phyloP scores from a whole-genome alignment of 208 protist genomes.

The Crithidia fasciculata region DNA sequence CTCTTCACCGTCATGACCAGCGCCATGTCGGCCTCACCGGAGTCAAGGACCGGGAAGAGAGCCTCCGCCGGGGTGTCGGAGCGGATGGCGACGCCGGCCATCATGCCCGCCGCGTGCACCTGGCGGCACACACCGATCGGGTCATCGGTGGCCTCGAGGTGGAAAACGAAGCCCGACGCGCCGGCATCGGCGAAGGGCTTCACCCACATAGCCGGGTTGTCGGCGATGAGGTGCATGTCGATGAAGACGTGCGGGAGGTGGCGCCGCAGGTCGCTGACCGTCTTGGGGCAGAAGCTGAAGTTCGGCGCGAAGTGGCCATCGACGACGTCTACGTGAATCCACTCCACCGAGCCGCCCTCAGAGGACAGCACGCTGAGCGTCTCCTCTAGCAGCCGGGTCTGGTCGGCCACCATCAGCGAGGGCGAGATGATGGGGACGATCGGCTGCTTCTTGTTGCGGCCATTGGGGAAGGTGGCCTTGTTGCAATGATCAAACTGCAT shows the following conservation, averaged over 20 bases:
- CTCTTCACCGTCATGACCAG: conserved; percentile 99
- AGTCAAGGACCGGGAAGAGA: conserved; percentile 61
- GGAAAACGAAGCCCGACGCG: conserved; percentile 92
- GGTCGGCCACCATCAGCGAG: conserved; percentile 91
- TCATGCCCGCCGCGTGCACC: conserved; percentile 80
- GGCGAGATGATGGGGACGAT: conserved; percentile 81
- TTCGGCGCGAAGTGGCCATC: conserved; percentile 97
- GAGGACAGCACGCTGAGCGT: conserved; percentile 78
- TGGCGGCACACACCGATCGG: conserved; percentile 58
- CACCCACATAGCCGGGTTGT: conserved; percentile 88
- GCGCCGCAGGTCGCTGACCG: conserved; percentile 89
- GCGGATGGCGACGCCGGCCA: conserved; percentile 95
- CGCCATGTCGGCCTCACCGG: conserved; percentile 95
- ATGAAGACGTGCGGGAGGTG: conserved; percentile 85
- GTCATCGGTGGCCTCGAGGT: conserved; percentile 86
- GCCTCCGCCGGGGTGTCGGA: conserved; percentile 80
- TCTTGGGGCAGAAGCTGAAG: conserved; percentile 94
- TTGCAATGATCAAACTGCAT: conserved; percentile 35
- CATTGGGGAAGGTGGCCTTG: conserved; percentile 58
- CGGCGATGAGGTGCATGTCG: conserved; percentile 97
- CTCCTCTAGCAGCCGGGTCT: conserved; percentile 80
- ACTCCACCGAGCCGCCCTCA: conserved; percentile 83
- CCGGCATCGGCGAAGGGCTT: conserved; percentile 83
- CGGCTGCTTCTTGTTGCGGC: conserved; percentile 31
- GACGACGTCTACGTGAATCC: conserved; percentile 98